Evolutionary conservation across 306 rosid genomes (phyloP), one percentile per base, ranked within the genome.

Genomic region (Datisca glomerata): DNA sequence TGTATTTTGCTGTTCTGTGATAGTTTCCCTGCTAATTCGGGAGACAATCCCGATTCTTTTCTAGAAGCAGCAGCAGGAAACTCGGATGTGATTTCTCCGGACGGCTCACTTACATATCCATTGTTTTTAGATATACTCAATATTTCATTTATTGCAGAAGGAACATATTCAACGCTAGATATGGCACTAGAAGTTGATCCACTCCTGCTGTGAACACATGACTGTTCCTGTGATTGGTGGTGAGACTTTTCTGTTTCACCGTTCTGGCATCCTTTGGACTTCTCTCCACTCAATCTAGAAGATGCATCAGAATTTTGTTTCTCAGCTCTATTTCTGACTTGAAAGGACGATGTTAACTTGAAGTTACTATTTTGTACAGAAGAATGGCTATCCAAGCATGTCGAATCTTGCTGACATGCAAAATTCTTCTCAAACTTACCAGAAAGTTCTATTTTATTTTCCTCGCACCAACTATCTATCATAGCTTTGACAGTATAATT

Each of bases 381-480:
- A 40, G 62, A 68, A 35, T 45, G 71, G 22, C 76, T 55, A 66
- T 63, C 65, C 23, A 58, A 45, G 42, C 35, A 47, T 46, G 52
- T 51, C 38, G 69, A 65, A 54, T 54, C 71, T 49, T 36, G 66
- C 47, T 59, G 62, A 39, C 70, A 46, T 23, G 32, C 45, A 23
- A 55, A 36, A 64, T 61, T 44, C 57, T 14, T 41, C 43, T 55
- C 57, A 2, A 71, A 47, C 51, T 61, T 49, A 31, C 2, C 19
- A 8, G 68, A 53, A 55, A 66, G 54, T 53, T 68, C 70, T 53
- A 77, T 35, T 16, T 77, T 63, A 61, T 83, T 72, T 68, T 80
- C 97, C 58, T 89, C 91, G 38, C 86, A 83, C 97, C 97, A 89
- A 61, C 34, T 80, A 51, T 63, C 78, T 69, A 89, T 67, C 97